Evolutionary conservation across 768 basidiomycete species (phyloP).

Genomic region (Xerocomellus chrysenteron): DNA sequence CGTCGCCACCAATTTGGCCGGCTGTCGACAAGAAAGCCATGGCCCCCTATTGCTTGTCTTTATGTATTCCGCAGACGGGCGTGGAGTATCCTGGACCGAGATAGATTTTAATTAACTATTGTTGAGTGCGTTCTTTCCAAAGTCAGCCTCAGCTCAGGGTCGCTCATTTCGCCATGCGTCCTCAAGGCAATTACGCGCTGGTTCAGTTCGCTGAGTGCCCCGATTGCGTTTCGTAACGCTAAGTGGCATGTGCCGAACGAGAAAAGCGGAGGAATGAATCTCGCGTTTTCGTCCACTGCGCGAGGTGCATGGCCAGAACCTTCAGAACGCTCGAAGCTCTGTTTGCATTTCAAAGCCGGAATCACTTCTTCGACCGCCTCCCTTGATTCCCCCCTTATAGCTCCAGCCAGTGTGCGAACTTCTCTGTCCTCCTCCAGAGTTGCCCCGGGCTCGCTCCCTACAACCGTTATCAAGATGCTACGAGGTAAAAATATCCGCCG

Average conservation of each 20-base stretch:
- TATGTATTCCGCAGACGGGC: conserved; percentile 37
- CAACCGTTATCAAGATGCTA: conserved; percentile 30
- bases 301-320: conserved; percentile 33
- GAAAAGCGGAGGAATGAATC: conserved; percentile 37
- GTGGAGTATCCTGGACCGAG: conserved; percentile 35
- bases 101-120: conserved; percentile 35
- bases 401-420: conserved; percentile 14
- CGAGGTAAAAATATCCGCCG: conserved; percentile 33
- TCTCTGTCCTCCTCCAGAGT: conserved; percentile 21
- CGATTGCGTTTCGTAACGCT: conserved; percentile 35
- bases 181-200: conserved; percentile 39
- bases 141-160: conserved; percentile 27
- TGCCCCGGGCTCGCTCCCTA: conserved; percentile 22
- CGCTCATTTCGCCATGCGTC: conserved; percentile 27
- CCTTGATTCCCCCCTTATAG: conserved; percentile 33
- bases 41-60: conserved; percentile 33
- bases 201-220: conserved; percentile 36
- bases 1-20: conserved; percentile 27
- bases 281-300: conserved; percentile 34
- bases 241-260: conserved; percentile 28
- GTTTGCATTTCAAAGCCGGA: conserved; percentile 36
- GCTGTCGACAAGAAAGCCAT: conserved; percentile 26
- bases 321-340: conserved; percentile 31
- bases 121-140: conserved; percentile 24
- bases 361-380: conserved; percentile 25